These are phyloP conservation scores for Wickerhamiella hasegawae DNA, from an alignment of 805 yeast genomes.

Conservation along the genomic window DNA sequence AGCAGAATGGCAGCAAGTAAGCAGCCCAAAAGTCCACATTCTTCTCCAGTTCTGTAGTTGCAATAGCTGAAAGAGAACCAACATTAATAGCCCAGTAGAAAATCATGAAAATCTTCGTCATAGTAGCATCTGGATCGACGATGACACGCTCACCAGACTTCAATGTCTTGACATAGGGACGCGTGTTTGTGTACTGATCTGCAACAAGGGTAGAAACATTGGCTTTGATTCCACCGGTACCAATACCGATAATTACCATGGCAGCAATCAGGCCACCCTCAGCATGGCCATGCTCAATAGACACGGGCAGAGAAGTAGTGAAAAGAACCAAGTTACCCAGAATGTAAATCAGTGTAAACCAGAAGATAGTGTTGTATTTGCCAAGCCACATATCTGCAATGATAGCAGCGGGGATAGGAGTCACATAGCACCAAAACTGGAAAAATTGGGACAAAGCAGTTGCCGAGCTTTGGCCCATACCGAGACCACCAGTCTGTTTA, in stretches of 20 bases:
- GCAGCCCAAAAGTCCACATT: constrained; percentile 52
- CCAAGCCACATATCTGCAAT: constrained; percentile 63
- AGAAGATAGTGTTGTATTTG: constrained; percentile 49
- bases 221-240: constrained; percentile 70
- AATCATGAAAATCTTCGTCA: constrained; percentile 59
- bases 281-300: constrained; percentile 25
- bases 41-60: constrained; percentile 57
- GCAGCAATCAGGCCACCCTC: constrained; percentile 46
- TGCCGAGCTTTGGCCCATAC: constrained; percentile 45
- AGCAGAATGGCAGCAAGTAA: constrained; percentile 51
- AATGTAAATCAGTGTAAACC: constrained; percentile 42
- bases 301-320: constrained; percentile 51
- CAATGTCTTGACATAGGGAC: constrained; percentile 40
- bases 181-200: constrained; percentile 48
- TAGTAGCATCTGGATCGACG: constrained; percentile 51
- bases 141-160: constrained; percentile 53
- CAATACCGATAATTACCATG: constrained; percentile 49
- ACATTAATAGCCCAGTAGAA: constrained; percentile 64
- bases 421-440: constrained; percentile 70
- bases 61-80: constrained; percentile 60
- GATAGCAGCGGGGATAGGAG: constrained; percentile 66
- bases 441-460: constrained; percentile 59
- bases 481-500: constrained; percentile 28
- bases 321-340: constrained; percentile 48
- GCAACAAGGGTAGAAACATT: constrained; percentile 64